Percentiles rank a stretch among this genome's conserved stretches.
Conservation (phyloP, 129 eudicot genomes). For the Lactuca saligna region DNA sequence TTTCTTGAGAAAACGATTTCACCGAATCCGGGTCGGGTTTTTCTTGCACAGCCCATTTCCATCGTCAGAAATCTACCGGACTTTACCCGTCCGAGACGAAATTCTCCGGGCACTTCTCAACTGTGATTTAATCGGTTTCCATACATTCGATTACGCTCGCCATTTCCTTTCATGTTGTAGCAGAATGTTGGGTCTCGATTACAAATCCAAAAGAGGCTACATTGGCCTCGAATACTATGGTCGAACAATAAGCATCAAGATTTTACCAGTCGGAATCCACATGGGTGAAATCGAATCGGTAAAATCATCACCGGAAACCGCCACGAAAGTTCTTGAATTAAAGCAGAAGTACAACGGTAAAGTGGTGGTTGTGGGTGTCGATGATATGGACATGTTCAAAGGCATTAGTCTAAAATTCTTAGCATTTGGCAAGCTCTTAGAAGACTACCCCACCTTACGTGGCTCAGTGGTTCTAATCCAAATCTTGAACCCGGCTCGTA, state of each 20-base stretch:
- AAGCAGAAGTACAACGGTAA: conserved; percentile 48
- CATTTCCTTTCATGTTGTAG: conserved; percentile 88
- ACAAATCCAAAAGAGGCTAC: conserved; percentile 80
- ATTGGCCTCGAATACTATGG: conserved; percentile 88
- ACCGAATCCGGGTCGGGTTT: conserved; percentile 71
- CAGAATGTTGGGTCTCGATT: conserved; percentile 84
- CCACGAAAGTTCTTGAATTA: conserved; percentile 42
- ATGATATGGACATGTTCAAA: conserved; percentile 89
- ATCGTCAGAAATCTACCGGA: conserved; percentile 76
- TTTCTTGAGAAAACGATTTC: conserved; percentile 57
- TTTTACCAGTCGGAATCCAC: conserved; percentile 76
- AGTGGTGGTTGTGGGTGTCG: conserved; percentile 75
- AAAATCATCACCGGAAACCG: conserved; percentile 46
- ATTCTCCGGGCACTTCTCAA: conserved; percentile 68
- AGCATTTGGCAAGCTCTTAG: conserved; percentile 69
- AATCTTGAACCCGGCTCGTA: conserved; percentile 76
- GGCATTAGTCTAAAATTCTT: conserved; percentile 79
- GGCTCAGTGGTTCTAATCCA: conserved; percentile 75
- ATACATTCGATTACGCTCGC: conserved; percentile 93
- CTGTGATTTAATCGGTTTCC: conserved; percentile 86
- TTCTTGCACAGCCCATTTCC: conserved; percentile 77
- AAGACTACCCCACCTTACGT: conserved; percentile 36
- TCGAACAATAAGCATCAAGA: conserved; percentile 70
- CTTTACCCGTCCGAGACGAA: conserved; percentile 78
- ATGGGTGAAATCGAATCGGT: conserved; percentile 69